Base-by-base conservation (phyloP, 2,329 filamentous ascomycete species). In the Herpotrichia juniperi region DNA sequence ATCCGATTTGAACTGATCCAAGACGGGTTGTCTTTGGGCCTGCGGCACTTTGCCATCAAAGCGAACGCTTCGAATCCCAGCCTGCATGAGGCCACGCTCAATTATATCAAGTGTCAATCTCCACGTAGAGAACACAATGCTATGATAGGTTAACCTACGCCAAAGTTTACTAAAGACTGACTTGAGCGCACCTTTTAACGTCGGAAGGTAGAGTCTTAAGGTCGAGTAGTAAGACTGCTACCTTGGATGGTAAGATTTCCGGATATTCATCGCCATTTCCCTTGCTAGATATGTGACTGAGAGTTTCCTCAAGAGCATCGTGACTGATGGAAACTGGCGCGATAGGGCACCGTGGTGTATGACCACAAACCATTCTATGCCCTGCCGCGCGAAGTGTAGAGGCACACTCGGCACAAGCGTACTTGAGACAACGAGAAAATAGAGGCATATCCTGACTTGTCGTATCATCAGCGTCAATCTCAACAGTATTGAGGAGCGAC, bases 41-140 rank as follows among this genome's bases (percentile, higher is more conserved):
- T 76, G 75, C 0, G 72, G 69, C 0, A 79, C 72, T 26, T 75
- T 78, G 1, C 80, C 80, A 49, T 84, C 81, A 42, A 81, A 79
- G 0, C 81, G 74, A 11, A 78, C 61, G 45, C 58, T 69, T 1
- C 28, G 35, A 4, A 83, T 74, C 0, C 44, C 50, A 0, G 67
- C 61, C 14, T 74, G 51, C 0, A 68, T 54, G 0, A 84, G 63
- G 0, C 74, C 77, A 1, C 51, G 55, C 44, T 79, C 68, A 0
- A 83, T 66, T 1, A 82, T 49, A 35, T 82, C 75, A 1, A 84
- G 76, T 0, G 76, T 82, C 10, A 75, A 58, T 14, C 77, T 74
- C 81, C 81, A 83, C 0, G 69, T 77, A 0, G 80, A 82, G 50
- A 84, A 84, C 0, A 83, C 74, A 14, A 83, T 71, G 43, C 81